Conservation (phyloP, 129 eudicot species). For the Lactuca sativa region DNA sequence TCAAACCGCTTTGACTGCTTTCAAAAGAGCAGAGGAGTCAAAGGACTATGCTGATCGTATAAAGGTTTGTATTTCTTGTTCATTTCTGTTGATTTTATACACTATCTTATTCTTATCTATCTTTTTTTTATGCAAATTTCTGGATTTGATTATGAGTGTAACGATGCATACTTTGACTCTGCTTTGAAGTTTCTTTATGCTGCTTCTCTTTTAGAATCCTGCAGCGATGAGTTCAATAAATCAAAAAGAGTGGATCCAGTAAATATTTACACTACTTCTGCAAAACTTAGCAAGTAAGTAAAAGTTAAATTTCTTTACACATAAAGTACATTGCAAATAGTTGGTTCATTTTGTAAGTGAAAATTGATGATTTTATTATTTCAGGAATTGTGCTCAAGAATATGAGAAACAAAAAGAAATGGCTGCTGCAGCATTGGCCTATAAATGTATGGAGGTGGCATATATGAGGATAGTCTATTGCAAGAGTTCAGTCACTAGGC, state of each 20-base stretch:
- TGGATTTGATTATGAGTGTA: conserved; percentile 69
- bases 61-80: conserved; percentile 48
- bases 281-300: conserved; percentile 74
- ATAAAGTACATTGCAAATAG: no score
- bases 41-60: conserved; percentile 61
- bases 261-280: conserved; percentile 54
- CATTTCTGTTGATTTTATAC: neutral
- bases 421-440: conserved; percentile 84
- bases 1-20: conserved; percentile 46
- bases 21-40: conserved; percentile 72
- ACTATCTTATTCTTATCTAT: neutral
- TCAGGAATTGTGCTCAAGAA: conserved; percentile 76
- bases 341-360: no score
- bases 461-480: no score
- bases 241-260: conserved; percentile 47
- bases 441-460: no score
- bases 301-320: neutral
- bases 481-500: no score
- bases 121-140: conserved; percentile 45
- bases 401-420: conserved; percentile 62
- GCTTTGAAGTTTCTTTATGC: conserved; percentile 78
- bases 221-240: conserved; percentile 40
- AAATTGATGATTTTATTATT: neutral
- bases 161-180: conserved; percentile 66
- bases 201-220: conserved; percentile 71